Evolutionary conservation across 192 early-diverging fungal genomes (phyloP), one percentile per base, ranked within the genome.

Genomic region (Backusella parvicylindrica): DNA sequence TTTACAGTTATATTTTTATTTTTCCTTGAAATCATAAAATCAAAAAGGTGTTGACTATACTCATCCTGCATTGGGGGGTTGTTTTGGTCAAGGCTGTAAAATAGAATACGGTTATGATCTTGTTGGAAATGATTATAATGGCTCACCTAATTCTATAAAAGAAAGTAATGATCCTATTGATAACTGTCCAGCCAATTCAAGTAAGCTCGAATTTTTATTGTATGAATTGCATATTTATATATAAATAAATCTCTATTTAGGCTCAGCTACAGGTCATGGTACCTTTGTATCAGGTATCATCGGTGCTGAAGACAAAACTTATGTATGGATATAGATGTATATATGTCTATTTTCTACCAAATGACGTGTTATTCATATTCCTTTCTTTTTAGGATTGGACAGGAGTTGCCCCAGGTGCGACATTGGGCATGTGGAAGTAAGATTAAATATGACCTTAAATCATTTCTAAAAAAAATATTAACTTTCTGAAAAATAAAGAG

Each of bases 371-470:
- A 15, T 33, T 64, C 26, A 63, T 60, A 33, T 6, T 66, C 49
- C 38, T 37, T 26, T 73, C 81, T 81, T 4, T 36, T 69, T 56
- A 81, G 80, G 70, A 74, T 64, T 88, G 86, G 31, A 79, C 82
- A 0, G 91, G 90, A 3, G 88, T 93, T n/a, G 90, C 88, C 0
- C 92, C 88, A n/a, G 83, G 76, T 16, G 88, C 89, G 26, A 93
- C 86, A 1, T 78, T 97, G 30, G 92, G 92, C 18, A 88, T 87
- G 15, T 98, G 93, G 86, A 87, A 94, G 77, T 78, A 78, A 53
- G 71, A 37, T 31, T n/a, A n/a, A 49, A 66, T 33, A 43, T 18
- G 23, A 68, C 21, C 18, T 68, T 36, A 37, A 21, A n/a, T 36
- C 11, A 23, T 23, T n/a, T 4, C 33, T 36, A 35, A 40, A 38